These are phyloP conservation scores for Colletotrichum sublineola DNA, from an alignment of 2,329 filamentous ascomycete genomes.

Conservation along the genomic window DNA sequence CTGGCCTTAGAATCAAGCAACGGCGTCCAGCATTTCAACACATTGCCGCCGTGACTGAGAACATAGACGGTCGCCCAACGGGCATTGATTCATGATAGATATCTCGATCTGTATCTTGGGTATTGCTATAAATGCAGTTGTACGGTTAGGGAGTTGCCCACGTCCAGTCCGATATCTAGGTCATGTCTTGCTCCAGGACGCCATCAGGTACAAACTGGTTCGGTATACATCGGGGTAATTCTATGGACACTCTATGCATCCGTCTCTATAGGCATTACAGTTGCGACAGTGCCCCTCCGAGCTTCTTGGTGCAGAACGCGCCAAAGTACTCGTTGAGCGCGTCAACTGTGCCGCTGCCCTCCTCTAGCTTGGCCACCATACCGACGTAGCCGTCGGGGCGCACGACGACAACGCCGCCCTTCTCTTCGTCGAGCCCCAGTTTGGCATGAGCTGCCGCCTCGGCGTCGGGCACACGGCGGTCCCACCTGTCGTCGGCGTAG, in stretches of 20 bases:
- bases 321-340: constrained; percentile 87
- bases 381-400: constrained; percentile 90
- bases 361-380: constrained; percentile 77
- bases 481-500: constrained; percentile 87
- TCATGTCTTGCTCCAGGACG: not conserved
- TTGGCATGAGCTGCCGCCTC: constrained; percentile 85
- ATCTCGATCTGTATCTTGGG: not conserved
- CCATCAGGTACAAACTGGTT: not conserved
- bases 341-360: constrained; percentile 84
- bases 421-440: constrained; percentile 81
- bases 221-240: not conserved
- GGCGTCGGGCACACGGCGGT: constrained; percentile 76
- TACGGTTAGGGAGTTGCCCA: not conserved
- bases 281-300: constrained; percentile 57
- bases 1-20: not conserved
- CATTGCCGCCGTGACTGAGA: not conserved
- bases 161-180: not conserved
- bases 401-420: constrained; percentile 85
- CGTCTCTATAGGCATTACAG: constrained; percentile 49
- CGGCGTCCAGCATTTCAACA: not conserved
- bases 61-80: not conserved
- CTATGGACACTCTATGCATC: not conserved
- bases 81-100: not conserved
- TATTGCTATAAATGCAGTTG: not conserved
- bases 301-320: constrained; percentile 75